Evolutionary conservation across 306 rosid genomes (phyloP).

Genomic region (Erythrophleum fordii): DNA sequence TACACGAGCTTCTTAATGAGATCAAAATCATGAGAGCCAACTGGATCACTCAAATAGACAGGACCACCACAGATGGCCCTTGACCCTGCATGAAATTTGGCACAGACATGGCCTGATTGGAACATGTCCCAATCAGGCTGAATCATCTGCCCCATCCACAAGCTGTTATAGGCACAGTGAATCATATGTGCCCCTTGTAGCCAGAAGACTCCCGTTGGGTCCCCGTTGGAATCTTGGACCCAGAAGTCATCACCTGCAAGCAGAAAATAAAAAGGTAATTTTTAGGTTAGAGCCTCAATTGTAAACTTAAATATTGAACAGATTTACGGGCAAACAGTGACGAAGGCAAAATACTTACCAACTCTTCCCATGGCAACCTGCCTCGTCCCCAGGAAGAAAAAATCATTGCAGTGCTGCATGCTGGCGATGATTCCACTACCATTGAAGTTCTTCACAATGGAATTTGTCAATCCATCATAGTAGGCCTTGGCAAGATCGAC

Average conservation of each 20-base stretch:
- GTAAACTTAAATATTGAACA: not conserved
- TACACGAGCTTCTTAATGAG: conserved; percentile 77
- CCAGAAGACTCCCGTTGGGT: conserved; percentile 89
- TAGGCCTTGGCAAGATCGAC: conserved; percentile 81
- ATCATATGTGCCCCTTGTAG: conserved; percentile 92
- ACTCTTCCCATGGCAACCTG: conserved; percentile 77
- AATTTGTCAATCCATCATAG: conserved; percentile 64
- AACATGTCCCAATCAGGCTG: conserved; percentile 99
- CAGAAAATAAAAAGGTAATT: not conserved
- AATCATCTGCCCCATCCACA: conserved; percentile 95
- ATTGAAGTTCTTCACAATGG: conserved; percentile 74
- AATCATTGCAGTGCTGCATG: conserved; percentile 97
- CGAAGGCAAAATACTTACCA: conserved; percentile 49
- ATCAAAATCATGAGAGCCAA: conserved; percentile 76
- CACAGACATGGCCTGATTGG: conserved; percentile 82
- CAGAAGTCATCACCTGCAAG: conserved; percentile 88
- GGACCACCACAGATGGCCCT: conserved; percentile 90
- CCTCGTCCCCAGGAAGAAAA: conserved; percentile 83
- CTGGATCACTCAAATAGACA: conserved; percentile 73
- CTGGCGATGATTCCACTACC: conserved; percentile 83
- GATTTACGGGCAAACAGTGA: not conserved
- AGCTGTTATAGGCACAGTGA: conserved; percentile 85
- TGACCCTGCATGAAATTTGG: conserved; percentile 88
- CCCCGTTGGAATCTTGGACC: conserved; percentile 90
- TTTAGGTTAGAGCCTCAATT: not conserved